phyloP scores from a whole-genome alignment of 2,329 filamentous ascomycete genomes.

The Tolypocladium ophioglossoides region DNA sequence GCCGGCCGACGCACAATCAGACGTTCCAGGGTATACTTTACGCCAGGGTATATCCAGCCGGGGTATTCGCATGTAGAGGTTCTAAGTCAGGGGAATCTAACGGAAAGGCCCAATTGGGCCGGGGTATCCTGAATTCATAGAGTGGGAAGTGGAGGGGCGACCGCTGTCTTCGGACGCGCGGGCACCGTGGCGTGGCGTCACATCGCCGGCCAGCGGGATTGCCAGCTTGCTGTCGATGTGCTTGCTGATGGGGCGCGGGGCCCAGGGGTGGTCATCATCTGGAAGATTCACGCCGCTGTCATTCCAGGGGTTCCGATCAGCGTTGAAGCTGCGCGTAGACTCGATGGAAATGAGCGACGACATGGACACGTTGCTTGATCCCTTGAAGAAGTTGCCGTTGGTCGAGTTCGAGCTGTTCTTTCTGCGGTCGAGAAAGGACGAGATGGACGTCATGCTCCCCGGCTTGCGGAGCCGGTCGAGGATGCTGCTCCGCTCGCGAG shows the following conservation, averaged over 20 bases:
- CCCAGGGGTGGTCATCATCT: conserved; percentile 70
- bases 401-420: conserved; percentile 88
- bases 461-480: conserved; percentile 93
- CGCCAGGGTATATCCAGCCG: conserved; percentile 58
- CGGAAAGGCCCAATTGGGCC: conserved; percentile 83
- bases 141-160: conserved; percentile 89
- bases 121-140: conserved; percentile 92
- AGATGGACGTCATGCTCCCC: conserved; percentile 86
- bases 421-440: conserved; percentile 89
- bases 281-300: conserved; percentile 91
- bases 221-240: conserved; percentile 52
- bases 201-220: conserved; percentile 64
- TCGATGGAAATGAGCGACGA: conserved; percentile 94
- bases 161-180: conserved; percentile 84
- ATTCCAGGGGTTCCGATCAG: conserved; percentile 96
- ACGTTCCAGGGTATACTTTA: conserved; percentile 41
- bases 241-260: conserved; percentile 52
- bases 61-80: conserved; percentile 43
- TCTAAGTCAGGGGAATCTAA: conserved; percentile 50
- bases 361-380: conserved; percentile 82
- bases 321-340: conserved; percentile 79
- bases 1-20: conserved; percentile 8
- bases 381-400: conserved; percentile 81
- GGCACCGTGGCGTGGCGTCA: conserved; percentile 72
- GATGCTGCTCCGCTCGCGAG: conserved; percentile 69